phyloP scores from a whole-genome alignment of 331 rosid species.

The Rhamnella rubrinervis region DNA sequence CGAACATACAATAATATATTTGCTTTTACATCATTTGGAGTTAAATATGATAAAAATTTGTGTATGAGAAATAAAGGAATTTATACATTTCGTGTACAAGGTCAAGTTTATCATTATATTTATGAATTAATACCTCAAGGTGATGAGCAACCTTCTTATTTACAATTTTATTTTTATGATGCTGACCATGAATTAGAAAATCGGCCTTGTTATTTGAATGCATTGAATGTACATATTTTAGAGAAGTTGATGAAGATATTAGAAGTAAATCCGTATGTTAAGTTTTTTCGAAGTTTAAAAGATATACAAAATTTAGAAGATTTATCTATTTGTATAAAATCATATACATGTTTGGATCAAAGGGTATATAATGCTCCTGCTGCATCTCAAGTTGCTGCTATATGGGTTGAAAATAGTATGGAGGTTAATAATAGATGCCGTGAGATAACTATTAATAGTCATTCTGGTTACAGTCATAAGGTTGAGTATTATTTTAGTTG shows the following conservation, averaged over 20 bases:
- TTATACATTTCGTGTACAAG: neutral
- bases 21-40: conserved; percentile 7
- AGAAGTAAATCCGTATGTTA: neutral
- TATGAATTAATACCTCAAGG: neutral
- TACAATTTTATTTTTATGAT: conserved; percentile 5
- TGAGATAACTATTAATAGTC: no score
- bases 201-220: neutral
- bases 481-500: no score
- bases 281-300: neutral
- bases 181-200: neutral
- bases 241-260: neutral
- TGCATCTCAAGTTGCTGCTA: no score
- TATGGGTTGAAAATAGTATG: no score
- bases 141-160: neutral
- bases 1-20: neutral
- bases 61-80: neutral
- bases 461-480: no score
- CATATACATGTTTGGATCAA: no score
- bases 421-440: no score
- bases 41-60: neutral
- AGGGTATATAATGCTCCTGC: no score
- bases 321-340: no score
- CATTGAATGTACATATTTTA: neutral
- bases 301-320: no score
- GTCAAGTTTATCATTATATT: neutral